Percentiles rank a stretch among this genome's conserved stretches.
phyloP scores from a whole-genome alignment of 139 green algal species.

The Monoraphidium neglectum region DNA sequence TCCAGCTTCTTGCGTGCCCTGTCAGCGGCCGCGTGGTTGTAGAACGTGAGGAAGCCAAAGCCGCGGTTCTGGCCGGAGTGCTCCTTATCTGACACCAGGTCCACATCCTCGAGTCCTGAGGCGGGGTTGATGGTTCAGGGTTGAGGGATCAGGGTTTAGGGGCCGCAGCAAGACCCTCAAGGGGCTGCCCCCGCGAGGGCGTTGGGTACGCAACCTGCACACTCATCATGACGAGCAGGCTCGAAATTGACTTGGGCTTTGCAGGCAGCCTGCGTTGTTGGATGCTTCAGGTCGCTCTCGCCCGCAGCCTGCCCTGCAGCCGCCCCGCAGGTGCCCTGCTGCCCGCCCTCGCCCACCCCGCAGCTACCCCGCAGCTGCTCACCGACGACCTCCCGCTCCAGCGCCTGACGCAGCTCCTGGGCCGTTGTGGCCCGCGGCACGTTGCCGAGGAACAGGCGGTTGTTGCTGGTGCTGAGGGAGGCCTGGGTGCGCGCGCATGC shows the following conservation, averaged over 20 bases:
- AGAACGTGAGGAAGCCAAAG: conserved; percentile 91
- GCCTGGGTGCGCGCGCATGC: too few species aligned
- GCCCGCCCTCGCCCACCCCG: too few species aligned
- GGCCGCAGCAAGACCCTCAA: too few species aligned
- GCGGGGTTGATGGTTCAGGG: neutral
- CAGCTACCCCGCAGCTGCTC: too few species aligned
- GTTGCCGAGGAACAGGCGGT: conserved; percentile 88
- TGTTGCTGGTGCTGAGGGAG: too few species aligned
- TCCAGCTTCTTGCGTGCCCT: conserved; percentile 68
- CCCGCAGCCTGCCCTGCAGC: neutral
- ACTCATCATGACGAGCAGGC: neutral
- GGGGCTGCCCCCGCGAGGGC: too few species aligned
- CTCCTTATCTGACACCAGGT: conserved; percentile 71
- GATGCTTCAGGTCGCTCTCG: neutral
- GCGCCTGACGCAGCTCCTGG: conserved; percentile 45
- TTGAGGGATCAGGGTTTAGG: too few species aligned
- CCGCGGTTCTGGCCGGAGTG: conserved; percentile 72
- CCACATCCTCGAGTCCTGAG: conserved; percentile 41
- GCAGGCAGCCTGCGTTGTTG: neutral
- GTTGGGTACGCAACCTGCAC: neutral
- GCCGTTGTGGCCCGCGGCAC: conserved; percentile 71
- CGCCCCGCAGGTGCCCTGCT: too few species aligned
- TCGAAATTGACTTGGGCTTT: neutral
- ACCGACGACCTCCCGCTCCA: conserved; percentile 23
- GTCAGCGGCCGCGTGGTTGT: conserved; percentile 84